Base-by-base conservation (phyloP, 306 rosid species). In the Arachis hypogaea region DNA sequence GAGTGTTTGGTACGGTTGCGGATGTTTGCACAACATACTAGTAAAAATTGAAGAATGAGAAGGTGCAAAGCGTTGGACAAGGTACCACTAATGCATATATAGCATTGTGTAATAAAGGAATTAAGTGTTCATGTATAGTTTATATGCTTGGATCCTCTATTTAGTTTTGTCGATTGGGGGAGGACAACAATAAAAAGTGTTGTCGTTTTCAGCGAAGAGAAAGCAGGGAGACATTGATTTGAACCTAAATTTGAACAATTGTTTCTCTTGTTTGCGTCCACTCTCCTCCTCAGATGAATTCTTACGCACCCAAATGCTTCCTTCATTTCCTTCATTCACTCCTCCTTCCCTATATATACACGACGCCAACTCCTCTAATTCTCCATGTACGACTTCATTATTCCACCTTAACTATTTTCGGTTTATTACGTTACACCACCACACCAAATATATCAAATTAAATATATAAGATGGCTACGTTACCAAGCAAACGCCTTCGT, bases 161-260 rank as follows among this genome's bases (percentile, higher is more conserved):
- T 74, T 33, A 33, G 38, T 33, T 33, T 33, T 33, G 4, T 4
- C 38, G 4, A 33, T 33, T 33, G 38, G 4, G 38, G 38, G 38
- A 33, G 38, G 4, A 33, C 3, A 33, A 33, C 38, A 33, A 33
- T 33, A 33, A 62, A 74, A 63, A 69, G 38, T 46, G 65, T 59
- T 70, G 84, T 80, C 84, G 46, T 75, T 80, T 80, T 80, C 80
- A 69, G 51, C 63, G 64, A 71, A 69, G 64, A 72, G 74, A 78
- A 58, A 78, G 63, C 78, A 69, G 38, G 80, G 80, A 70, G 69
- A 80, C 84, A 80, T 40, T 80, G 84, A 80, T 80, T 80, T 75
- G 84, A 75, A 80, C 72, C 84, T 46, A 55, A 74, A 62, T 80
- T 62, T 56, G 73, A 63, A 47, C 76, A 40, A 61, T 73, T 80